Evolutionary conservation across 495 filamentous ascomycete genomes (phyloP).

Genomic region (Penicillium dipodomyicola): DNA sequence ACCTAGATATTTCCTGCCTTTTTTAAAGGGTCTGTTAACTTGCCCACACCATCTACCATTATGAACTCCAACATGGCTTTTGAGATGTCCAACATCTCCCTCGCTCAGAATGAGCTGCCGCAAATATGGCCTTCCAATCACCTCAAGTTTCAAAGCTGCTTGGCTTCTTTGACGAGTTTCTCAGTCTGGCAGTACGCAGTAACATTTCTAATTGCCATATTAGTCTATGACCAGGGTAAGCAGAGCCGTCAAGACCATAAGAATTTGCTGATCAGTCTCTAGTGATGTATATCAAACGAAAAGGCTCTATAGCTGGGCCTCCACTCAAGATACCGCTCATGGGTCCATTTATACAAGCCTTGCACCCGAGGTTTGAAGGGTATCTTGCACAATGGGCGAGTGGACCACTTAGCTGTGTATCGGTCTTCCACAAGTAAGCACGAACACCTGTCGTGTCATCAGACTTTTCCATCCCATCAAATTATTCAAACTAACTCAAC

Average conservation of each 20-base stretch:
- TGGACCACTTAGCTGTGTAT: constrained; percentile 85
- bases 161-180: constrained; percentile 13
- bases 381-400: constrained; percentile 85
- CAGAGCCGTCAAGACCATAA: no score
- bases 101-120: constrained; percentile 6
- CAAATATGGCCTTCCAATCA: constrained; percentile 8
- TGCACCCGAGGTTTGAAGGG: constrained; percentile 79
- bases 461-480: not conserved
- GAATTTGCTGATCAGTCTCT: constrained; percentile 13
- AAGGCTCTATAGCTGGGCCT: constrained; percentile 79
- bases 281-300: constrained; percentile 80
- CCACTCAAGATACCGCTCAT: constrained; percentile 82
- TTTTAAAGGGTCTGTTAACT: not conserved
- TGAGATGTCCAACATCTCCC: constrained; percentile 14
- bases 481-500: not conserved
- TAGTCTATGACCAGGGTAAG: constrained; percentile 38
- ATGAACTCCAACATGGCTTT: constrained; percentile 10
- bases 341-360: constrained; percentile 82
- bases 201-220: constrained; percentile 22
- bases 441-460: not conserved
- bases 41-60: not conserved
- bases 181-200: constrained; percentile 33
- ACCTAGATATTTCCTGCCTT: no score
- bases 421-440: constrained; percentile 90
- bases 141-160: not conserved